phyloP scores from a whole-genome alignment of 2,329 filamentous ascomycete species.

The Fusarium sp. region DNA sequence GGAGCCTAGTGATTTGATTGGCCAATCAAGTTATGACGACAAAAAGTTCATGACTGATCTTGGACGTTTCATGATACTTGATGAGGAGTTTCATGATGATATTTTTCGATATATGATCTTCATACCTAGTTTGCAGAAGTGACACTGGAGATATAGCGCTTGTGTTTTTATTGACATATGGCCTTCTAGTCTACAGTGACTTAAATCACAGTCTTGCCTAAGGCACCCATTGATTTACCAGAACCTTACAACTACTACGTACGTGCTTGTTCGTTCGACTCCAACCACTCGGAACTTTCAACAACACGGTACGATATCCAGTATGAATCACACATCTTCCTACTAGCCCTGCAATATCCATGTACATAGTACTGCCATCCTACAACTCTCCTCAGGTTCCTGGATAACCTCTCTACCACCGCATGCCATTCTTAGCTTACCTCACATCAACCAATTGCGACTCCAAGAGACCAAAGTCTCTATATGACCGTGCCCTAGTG shows the following conservation, averaged over 20 bases:
- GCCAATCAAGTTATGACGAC: constrained; percentile 26
- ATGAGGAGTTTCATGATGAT: neutral
- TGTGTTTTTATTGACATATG: neutral
- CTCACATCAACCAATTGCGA: neutral
- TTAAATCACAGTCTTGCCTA: neutral
- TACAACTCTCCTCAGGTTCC: neutral
- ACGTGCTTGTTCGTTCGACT: neutral
- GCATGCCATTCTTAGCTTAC: neutral
- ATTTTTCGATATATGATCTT: neutral
- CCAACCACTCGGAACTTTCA: neutral
- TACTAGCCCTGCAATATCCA: neutral
- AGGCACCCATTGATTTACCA: neutral
- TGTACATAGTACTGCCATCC: neutral
- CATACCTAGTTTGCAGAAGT: neutral
- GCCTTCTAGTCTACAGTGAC: neutral
- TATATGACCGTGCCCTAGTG: neutral
- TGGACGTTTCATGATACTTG: constrained; percentile 14
- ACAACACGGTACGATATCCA: neutral
- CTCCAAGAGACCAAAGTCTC: neutral
- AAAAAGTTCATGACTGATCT: constrained; percentile 6
- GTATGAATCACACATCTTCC: neutral
- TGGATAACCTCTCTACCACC: neutral
- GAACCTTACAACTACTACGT: too few relatives aligned
- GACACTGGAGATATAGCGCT: neutral
- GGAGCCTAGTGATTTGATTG: constrained; percentile 19